Evolutionary conservation across 2,329 filamentous ascomycete species (phyloP), one percentile per base, ranked within the genome.

Genomic region (Aspergillus sp.): DNA sequence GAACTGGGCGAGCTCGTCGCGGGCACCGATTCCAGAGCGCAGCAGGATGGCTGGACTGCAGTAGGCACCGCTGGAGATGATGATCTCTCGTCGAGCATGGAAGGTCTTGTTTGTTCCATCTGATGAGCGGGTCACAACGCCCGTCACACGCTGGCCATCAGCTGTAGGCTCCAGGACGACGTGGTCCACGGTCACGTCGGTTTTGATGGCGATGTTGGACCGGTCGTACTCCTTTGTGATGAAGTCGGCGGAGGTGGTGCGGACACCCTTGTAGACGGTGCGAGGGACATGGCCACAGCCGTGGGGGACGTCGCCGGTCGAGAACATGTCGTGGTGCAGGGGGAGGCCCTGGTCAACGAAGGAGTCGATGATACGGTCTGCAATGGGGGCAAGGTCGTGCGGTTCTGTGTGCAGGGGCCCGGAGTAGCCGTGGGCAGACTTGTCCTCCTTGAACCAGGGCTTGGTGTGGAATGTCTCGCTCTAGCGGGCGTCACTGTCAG

Each of bases 281-380:
- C 83, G 74, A 12, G 80, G 75, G 1, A 71, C 81, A 66, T 85
- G 83, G 2, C 83, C 83, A 61, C 83, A 85, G 1, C 82, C 83
- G 51, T 84, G 79, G 1, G 82, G 69, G 18, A 77, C 78, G 30
- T 80, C 74, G 17, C 81, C 80, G 22, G 78, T 81, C 1, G 79
- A 78, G 64, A 86, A 86, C 81, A 87, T 85, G 60, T 87, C 84
- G 17, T 77, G 75, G 41, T 83, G 77, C n/a, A 84, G 73, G 0
- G 80, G 78, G 0, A 87, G 68, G 55, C 83, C 84, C 58, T 80
- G 72, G 2, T 80, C 81, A 8, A 82, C 70, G 70, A 85, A 80
- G 0, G 83, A 85, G 48, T 85, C 77, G 26, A 81, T 72, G 9
- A 86, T 68, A 30, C 81, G 74, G 44, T 85, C 71, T 3, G 83